A percentile compares a stretch with the other conserved stretches of the same genome.
Conservation (phyloP, 164 flowering plant species). For the Vitis rotundifolia region DNA sequence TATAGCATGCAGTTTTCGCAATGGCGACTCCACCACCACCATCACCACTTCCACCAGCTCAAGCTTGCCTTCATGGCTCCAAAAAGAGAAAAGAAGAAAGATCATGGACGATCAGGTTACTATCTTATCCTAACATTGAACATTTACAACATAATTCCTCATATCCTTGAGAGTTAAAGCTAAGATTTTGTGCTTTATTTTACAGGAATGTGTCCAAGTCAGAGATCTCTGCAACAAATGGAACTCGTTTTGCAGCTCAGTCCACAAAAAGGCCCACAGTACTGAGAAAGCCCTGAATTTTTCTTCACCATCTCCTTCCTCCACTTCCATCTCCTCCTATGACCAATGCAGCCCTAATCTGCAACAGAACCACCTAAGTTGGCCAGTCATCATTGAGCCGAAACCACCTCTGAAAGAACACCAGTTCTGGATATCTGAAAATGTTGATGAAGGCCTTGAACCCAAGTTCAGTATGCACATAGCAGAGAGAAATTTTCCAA, state of each 20-base stretch:
- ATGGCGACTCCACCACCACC: conserved; percentile 20
- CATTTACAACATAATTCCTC: not conserved
- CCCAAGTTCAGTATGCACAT: conserved; percentile 31
- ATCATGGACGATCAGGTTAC: conserved; percentile 43
- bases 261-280: conserved; percentile 36
- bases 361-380: conserved; percentile 28
- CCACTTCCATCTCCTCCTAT: conserved; percentile 54
- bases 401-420: conserved; percentile 34
- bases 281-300: conserved; percentile 37
- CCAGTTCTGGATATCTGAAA: conserved; percentile 38
- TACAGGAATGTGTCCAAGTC: conserved; percentile 45
- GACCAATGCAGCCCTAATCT: conserved; percentile 34
- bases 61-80: conserved; percentile 81
- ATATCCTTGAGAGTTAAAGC: too few relatives aligned
- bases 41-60: conserved; percentile 32
- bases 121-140: not conserved
- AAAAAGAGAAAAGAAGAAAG: conserved; percentile 46
- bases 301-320: conserved; percentile 53
- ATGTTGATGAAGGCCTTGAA: conserved; percentile 19
- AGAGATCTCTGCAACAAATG: conserved; percentile 50
- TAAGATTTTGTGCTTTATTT: not conserved
- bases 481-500: conserved; percentile 35
- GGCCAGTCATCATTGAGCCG: conserved; percentile 45
- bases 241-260: conserved; percentile 55
- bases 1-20: conserved; percentile 15